Base-by-base conservation (phyloP, 2,329 filamentous ascomycete species). In the Gaeumannomyces tritici region DNA sequence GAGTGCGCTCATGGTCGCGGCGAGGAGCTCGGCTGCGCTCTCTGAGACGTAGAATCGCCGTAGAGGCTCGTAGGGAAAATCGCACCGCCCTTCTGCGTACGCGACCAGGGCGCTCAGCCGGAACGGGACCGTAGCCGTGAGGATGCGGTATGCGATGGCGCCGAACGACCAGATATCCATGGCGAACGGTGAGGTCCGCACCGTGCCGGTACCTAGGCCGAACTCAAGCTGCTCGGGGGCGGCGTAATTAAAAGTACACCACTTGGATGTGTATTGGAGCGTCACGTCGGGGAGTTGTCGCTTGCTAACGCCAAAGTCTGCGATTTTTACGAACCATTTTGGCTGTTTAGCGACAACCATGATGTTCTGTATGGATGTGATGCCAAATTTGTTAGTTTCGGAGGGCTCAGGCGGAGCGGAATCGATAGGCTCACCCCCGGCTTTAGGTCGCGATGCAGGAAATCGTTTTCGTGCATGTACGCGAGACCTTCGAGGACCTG, bases 81-180 rank as follows among this genome's bases (percentile, higher is more conserved):
- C 12, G 9, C 12, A 13, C 11, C 11, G 9, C 9, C 12, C 33
- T 35, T 35, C 33, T 35, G 33, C 9, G 33, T 35, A 35, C 33
- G 33, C 33, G 11, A 35, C 1, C 11, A 35, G 9, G 12, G 2
- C 33, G 11, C 33, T 3, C 11, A 35, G 33, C 4, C 24, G 11
- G 27, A 59, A 59, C n/a, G 57, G 28, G 24, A 26, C 24, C 13
- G 18, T 21, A 2, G 15, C n/a, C 18, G 65, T 64, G 15, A 66
- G 63, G 4, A 69, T 63, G 31, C 51, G 59, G 57, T 65, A 67
- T 1, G 64, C 61, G 5, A 71, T 62, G 2, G 64, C 66, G 1
- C 69, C 69, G 24, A 70, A 62, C 1, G 69, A 67, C 69, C 69
- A 71, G 33, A 70, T 67, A n/a, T 71, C 69, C 12, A 70, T 65